These are phyloP conservation scores for Pholiota conissans DNA, from an alignment of 768 basidiomycete species.

Conservation along the genomic window DNA sequence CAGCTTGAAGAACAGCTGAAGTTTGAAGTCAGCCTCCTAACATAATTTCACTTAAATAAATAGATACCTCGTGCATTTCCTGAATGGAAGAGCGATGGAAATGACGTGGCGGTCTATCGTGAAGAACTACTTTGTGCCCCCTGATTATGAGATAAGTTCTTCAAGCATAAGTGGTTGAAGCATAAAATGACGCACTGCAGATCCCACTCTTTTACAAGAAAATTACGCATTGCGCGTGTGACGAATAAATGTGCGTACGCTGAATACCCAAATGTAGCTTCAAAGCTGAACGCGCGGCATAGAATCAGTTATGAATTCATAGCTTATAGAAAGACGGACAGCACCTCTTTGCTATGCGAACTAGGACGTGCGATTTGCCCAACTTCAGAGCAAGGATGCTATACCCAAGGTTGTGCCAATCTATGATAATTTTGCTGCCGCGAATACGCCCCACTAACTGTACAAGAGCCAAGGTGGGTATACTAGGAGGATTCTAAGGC, in stretches of 20 bases:
- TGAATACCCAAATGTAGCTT: slow-evolving; percentile 70
- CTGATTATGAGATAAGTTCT: slow-evolving; percentile 36
- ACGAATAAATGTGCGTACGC: slow-evolving; percentile 95
- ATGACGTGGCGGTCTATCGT: slow-evolving; percentile 88
- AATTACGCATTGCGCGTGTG: slow-evolving; percentile 80
- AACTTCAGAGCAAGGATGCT: slow-evolving; percentile 86
- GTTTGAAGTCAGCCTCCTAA: not conserved
- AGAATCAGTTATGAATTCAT: not conserved
- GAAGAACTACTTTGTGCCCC: slow-evolving; percentile 75
- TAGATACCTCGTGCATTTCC: slow-evolving; percentile 72
- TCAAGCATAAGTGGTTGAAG: not conserved
- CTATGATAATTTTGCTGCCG: slow-evolving; percentile 88
- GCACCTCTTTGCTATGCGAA: slow-evolving; percentile 77
- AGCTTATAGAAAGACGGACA: not conserved
- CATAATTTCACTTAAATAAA: slow-evolving; percentile 9
- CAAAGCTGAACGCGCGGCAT: slow-evolving; percentile 59
- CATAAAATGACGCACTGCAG: slow-evolving; percentile 56
- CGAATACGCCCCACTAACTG: slow-evolving; percentile 68
- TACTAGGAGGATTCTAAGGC: slow-evolving; percentile 89
- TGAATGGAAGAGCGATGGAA: slow-evolving; percentile 72
- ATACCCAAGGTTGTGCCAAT: slow-evolving; percentile 99
- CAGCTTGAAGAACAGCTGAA: slow-evolving; percentile 53
- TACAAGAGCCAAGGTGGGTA: slow-evolving; percentile 88
- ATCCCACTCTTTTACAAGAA: slow-evolving; percentile 70
- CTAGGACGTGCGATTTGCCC: slow-evolving; percentile 67